Base-by-base conservation (phyloP, 2,329 filamentous ascomycete genomes). In the Fusarium sp. region DNA sequence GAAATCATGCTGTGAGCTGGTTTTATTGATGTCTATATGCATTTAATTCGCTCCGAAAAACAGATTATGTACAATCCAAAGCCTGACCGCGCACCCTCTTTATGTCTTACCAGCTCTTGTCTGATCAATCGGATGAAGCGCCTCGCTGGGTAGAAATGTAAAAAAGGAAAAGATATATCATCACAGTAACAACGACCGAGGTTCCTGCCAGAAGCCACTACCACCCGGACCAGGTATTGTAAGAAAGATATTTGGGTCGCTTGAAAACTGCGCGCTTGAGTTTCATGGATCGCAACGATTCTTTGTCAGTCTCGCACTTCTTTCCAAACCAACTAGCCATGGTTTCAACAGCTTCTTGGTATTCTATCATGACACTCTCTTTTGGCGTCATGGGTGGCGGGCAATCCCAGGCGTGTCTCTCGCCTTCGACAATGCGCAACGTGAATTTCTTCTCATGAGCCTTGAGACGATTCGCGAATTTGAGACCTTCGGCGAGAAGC, bases 401-500 rank as follows among this genome's bases (percentile, higher is more conserved):
- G 45, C 84, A 84, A 65, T 86, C 83, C 84, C 84, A 86, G 3
- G 78, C 84, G 61, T 86, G 84, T 60, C 81, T 81, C 69, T 85
- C 83, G 12, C 79, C 80, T 37, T 81, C 72, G 6, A 85, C 83
- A 11, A 85, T 69, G n/a, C 84, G 81, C 29, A 83, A 65, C 6
- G 76, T 81, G 57, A 81, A 75, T 14, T 72, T 65, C 65, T 79
- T 80, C 10, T 78, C 73, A 12, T 73, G 65, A 7, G 64, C 49
- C 49, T 81, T 77, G 11, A 94, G 77, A 22, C 90, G 83, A 54
- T 88, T 83, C 13, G 87, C 85, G 67, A 94, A 90, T 7, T 83
- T 81, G 64, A 90, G 81, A 13, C 87, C 88, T 74, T 91, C 88
- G 3, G 80, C 81, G 12, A 88, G 82, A n/a, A 91, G 77, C 87